A percentile compares a stretch with the other conserved stretches of the same genome.
phyloP scores from a whole-genome alignment of 2,329 filamentous ascomycete genomes.

The Chaetomium olivaceum region DNA sequence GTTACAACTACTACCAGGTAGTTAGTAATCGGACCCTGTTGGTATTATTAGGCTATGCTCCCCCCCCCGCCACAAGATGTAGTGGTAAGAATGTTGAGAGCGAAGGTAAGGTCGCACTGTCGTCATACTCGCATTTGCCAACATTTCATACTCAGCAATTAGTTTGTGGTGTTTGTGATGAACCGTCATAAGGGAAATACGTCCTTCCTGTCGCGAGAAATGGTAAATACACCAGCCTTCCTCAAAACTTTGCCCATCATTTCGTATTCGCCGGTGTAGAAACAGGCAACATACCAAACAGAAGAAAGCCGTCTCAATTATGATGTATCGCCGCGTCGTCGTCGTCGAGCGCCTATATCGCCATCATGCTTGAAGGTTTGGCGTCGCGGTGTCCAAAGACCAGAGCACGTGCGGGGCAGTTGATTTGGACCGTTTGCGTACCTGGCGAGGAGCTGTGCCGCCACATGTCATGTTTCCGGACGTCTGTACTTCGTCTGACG shows the following conservation, averaged over 20 bases:
- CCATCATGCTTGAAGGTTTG: neutral
- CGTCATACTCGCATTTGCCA: too few relatives aligned
- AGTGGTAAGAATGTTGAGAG: too few relatives aligned
- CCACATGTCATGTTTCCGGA: neutral
- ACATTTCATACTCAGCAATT: too few relatives aligned
- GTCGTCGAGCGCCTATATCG: neutral
- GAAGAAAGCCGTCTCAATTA: neutral
- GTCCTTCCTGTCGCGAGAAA: neutral
- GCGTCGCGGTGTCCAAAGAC: neutral
- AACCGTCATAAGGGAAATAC: neutral
- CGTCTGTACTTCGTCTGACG: too few relatives aligned
- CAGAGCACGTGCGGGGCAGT: neutral
- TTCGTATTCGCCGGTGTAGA: neutral
- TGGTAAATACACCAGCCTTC: neutral
- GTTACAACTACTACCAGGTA: neutral
- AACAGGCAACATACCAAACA: too few relatives aligned
- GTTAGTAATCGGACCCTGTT: too few relatives aligned
- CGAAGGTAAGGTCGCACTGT: too few relatives aligned
- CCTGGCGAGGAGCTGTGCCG: neutral
- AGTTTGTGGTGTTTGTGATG: neutral
- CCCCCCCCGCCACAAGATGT: too few relatives aligned
- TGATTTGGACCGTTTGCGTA: neutral
- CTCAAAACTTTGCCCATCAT: too few relatives aligned
- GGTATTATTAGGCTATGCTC: too few relatives aligned
- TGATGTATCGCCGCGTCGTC: neutral